Percentiles rank a stretch among this genome's conserved stretches.
phyloP scores from a whole-genome alignment of 2,329 filamentous ascomycete species.

The Pestalotiopsis sp. region DNA sequence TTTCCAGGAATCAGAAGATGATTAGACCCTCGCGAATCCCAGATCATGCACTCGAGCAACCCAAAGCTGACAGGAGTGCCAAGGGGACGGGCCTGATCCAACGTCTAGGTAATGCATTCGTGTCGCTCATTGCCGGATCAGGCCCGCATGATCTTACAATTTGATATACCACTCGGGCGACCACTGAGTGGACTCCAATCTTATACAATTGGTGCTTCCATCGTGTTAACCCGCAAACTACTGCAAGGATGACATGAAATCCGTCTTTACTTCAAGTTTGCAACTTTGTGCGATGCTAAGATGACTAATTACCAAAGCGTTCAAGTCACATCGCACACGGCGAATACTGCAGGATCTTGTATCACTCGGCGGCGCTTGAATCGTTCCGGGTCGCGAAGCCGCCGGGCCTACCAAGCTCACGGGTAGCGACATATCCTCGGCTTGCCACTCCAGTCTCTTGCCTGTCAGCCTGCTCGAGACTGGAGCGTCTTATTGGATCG shows the following conservation, averaged over 20 bases:
- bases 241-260: background rate
- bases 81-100: background rate
- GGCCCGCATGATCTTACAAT: background rate
- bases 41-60: background rate
- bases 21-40: background rate
- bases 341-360: background rate
- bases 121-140: background rate
- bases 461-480: background rate
- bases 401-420: background rate
- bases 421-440: background rate
- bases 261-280: background rate
- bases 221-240: background rate
- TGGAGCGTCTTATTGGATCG: background rate
- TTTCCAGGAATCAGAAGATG: background rate
- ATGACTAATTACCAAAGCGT: background rate
- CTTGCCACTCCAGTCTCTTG: background rate
- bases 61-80: background rate
- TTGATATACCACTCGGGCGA: background rate
- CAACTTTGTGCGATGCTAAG: background rate
- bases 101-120: background rate
- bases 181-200: background rate
- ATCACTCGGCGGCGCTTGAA: background rate
- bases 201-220: background rate
- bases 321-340: background rate
- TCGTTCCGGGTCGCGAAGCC: background rate